Base-by-base conservation (phyloP, 441 rosid species). In the Omphalea diandra region DNA sequence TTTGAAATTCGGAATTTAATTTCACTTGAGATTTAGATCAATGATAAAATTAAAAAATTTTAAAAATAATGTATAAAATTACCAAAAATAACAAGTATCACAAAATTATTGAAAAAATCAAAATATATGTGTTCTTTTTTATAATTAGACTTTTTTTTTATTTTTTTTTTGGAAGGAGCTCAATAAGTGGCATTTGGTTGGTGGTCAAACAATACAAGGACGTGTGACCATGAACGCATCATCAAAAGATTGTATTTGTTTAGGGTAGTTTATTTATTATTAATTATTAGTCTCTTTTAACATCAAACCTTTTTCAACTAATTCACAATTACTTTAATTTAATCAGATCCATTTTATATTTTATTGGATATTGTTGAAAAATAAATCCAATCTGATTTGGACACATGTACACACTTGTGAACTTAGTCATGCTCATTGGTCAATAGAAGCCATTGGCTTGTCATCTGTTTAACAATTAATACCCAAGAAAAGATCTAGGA, bases 401-500 rank as follows among this genome's bases (percentile, higher is more conserved):
- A 72, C 63, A 55, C 27, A 12, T 63, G 32, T 36, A 22, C 40
- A 27, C 65, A 49, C 75, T 65, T 59, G 59, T 72, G 75, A 67
- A 72, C 61, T 26, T 50, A 60, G 41, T 26, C 55, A 10, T 20
- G 15, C 3, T 63, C 63, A 68, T 24, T 31, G 68, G 63, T 24
- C 35, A 56, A 36, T 33, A n/a, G n/a, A n/a, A n/a, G n/a, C n/a
- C n/a, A n/a, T n/a, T n/a, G 36, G 3, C 65, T 5, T 8, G 22
- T 61, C 60, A 36, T 29, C 41, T 47, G 17, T 24, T 31, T 33
- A 36, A 17, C 53, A 41, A 46, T 35, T 14, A 40, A 50, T 26
- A 53, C 61, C 70, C 27, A 31, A 3, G 6, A 38, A 52, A 18
- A 24, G 5, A 27, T 50, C n/a, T 1, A 2, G 17, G 2, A 32